Percentiles rank a stretch among this genome's conserved stretches.
Evolutionary conservation across 129 eudicot genomes (phyloP).

Genomic region (Tagetes erecta): DNA sequence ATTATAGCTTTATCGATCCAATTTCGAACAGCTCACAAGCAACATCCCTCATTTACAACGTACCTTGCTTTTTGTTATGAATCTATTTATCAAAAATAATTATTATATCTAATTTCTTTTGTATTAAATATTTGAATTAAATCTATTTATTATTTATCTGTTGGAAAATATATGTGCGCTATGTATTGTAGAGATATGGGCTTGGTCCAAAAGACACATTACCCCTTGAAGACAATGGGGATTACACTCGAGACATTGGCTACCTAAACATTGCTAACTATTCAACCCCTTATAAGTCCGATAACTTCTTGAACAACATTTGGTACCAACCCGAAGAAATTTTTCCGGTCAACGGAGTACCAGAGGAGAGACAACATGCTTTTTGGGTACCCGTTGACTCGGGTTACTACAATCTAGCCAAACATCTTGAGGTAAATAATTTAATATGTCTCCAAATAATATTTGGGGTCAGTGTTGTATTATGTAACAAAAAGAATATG

Average conservation of each 20-base stretch:
- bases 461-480: no score
- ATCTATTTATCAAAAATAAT: no score
- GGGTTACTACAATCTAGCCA: slow-evolving; percentile 31
- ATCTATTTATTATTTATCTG: background rate
- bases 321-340: slow-evolving; percentile 70
- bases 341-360: slow-evolving; percentile 48
- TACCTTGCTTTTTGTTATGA: no score
- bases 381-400: slow-evolving; percentile 58
- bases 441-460: background rate
- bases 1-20: no score
- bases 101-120: no score
- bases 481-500: no score
- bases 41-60: background rate
- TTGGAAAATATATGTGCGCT: background rate
- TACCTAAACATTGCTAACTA: slow-evolving; percentile 35
- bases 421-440: slow-evolving; percentile 40
- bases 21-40: background rate
- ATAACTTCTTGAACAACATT: slow-evolving; percentile 44
- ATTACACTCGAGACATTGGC: slow-evolving; percentile 54
- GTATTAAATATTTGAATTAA: background rate
- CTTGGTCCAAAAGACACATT: slow-evolving; percentile 43
- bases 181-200: slow-evolving; percentile 46
- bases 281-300: slow-evolving; percentile 7
- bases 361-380: slow-evolving; percentile 53
- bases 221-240: slow-evolving; percentile 50